Evolutionary conservation across 2,329 filamentous ascomycete species (phyloP).

Genomic region (Calonectria ilicicola): DNA sequence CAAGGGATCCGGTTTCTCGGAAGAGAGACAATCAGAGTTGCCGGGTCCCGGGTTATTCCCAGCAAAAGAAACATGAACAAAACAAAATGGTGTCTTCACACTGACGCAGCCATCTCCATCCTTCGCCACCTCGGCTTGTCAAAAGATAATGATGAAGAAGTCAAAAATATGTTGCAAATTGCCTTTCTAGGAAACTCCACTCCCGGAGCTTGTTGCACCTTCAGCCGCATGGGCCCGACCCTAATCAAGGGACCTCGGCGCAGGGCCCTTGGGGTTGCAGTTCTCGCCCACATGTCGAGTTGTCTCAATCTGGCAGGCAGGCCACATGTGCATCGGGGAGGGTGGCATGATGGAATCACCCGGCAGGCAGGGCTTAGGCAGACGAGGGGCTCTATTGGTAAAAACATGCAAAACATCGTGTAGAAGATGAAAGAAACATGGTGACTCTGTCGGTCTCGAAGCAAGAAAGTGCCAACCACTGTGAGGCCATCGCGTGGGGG

Average conservation of each 20-base stretch:
- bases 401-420: not conserved
- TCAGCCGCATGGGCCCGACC: not conserved
- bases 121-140: not conserved
- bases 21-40: not conserved
- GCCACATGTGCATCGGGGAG: conserved; percentile 14
- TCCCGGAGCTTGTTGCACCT: not conserved
- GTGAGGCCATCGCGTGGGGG: conserved; percentile 11
- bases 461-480: not conserved
- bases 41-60: not conserved
- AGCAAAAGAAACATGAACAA: too few relatives aligned
- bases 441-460: not conserved
- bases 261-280: conserved; percentile 13
- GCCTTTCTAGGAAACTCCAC: not conserved
- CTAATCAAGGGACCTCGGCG: conserved; percentile 2
- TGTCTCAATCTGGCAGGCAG: conserved; percentile 16
- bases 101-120: not conserved
- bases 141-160: not conserved
- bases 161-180: not conserved
- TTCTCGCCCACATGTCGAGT: not conserved
- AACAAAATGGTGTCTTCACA: not conserved
- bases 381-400: not conserved
- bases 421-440: not conserved
- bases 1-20: not conserved
- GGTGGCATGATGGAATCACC: conserved; percentile 22
- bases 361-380: conserved; percentile 6